Evolutionary conservation across 129 eudicot species (phyloP).

Genomic region (carrot (Daucus carota)): DNA sequence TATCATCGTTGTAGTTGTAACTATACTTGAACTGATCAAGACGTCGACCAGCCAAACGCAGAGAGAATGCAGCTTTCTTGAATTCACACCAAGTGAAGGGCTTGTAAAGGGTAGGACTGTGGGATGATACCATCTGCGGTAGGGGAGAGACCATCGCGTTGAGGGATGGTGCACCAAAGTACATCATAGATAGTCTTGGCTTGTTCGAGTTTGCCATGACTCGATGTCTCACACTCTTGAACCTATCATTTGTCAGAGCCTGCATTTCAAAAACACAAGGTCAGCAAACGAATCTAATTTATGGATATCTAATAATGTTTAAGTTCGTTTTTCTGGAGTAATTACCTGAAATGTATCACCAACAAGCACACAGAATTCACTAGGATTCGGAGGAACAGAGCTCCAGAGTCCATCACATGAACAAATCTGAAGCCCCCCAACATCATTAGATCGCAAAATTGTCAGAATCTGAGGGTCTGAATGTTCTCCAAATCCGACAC

Average conservation of each 20-base stretch:
- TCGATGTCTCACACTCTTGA: conserved; percentile 70
- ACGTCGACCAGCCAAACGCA: conserved; percentile 39
- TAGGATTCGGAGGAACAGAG: conserved; percentile 54
- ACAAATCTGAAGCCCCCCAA: conserved; percentile 75
- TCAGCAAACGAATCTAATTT: neutral
- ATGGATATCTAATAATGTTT: neutral
- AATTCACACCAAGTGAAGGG: conserved; percentile 47
- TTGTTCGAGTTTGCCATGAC: conserved; percentile 47
- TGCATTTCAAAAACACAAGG: conserved; percentile 11
- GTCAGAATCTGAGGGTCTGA: conserved; percentile 92
- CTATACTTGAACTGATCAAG: conserved; percentile 30
- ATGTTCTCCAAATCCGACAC: conserved; percentile 93
- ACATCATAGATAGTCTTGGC: conserved; percentile 70
- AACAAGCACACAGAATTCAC: conserved; percentile 62
- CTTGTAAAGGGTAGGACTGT: conserved; percentile 21
- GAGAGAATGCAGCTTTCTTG: conserved; percentile 33
- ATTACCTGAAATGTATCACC: conserved; percentile 81
- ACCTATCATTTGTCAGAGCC: conserved; percentile 88
- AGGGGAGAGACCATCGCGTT: conserved; percentile 53
- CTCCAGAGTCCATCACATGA: conserved; percentile 65
- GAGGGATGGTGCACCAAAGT: conserved; percentile 73
- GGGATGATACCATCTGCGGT: conserved; percentile 33
- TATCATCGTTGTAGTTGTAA: neutral
- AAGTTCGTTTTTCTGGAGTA: neutral
- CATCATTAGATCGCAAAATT: conserved; percentile 73